Conservation (phyloP, 1,139 yeast species). For the Taphrina confusa region DNA sequence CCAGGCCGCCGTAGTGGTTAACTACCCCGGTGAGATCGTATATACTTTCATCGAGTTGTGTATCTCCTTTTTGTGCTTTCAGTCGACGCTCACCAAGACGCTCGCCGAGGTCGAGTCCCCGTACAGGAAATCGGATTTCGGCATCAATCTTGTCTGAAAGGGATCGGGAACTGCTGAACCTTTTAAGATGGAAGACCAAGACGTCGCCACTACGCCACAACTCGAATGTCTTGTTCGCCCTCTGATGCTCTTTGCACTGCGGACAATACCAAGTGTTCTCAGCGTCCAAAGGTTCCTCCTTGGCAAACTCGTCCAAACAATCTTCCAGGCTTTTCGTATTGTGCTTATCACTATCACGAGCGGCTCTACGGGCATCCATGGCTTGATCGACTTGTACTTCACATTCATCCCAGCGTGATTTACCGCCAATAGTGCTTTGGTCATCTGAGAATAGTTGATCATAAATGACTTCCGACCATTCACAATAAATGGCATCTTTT, state of each 20-base stretch:
- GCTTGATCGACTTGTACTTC: slow-evolving; percentile 50
- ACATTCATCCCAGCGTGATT: slow-evolving; percentile 13
- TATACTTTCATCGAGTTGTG: slow-evolving; percentile 47
- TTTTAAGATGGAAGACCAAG: slow-evolving; percentile 80
- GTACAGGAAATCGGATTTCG: slow-evolving; percentile 83
- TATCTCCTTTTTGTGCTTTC: slow-evolving; percentile 47
- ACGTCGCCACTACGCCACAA: slow-evolving; percentile 92
- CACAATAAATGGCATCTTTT: slow-evolving; percentile 64
- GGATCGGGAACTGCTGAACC: slow-evolving; percentile 82
- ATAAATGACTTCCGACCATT: slow-evolving; percentile 61
- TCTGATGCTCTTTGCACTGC: slow-evolving; percentile 79
- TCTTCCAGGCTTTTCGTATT: slow-evolving; percentile 67
- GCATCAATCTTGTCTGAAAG: slow-evolving; percentile 88
- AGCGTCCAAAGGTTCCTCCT: slow-evolving; percentile 81
- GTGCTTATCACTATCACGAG: slow-evolving; percentile 47
- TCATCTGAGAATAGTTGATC: slow-evolving; percentile 54
- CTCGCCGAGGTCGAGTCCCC: slow-evolving; percentile 69
- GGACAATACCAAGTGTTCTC: slow-evolving; percentile 97
- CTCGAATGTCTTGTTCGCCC: slow-evolving; percentile 88
- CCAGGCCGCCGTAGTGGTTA: slow-evolving; percentile 92
- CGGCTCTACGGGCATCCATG: slow-evolving; percentile 14
- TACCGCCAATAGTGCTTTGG: slow-evolving; percentile 36
- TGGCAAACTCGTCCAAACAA: slow-evolving; percentile 73
- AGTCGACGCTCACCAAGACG: slow-evolving; percentile 52
- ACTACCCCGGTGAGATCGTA: slow-evolving; percentile 93